These are phyloP conservation scores for Aspergillus sp. DNA, from an alignment of 2,329 filamentous ascomycete species.

Conservation along the genomic window DNA sequence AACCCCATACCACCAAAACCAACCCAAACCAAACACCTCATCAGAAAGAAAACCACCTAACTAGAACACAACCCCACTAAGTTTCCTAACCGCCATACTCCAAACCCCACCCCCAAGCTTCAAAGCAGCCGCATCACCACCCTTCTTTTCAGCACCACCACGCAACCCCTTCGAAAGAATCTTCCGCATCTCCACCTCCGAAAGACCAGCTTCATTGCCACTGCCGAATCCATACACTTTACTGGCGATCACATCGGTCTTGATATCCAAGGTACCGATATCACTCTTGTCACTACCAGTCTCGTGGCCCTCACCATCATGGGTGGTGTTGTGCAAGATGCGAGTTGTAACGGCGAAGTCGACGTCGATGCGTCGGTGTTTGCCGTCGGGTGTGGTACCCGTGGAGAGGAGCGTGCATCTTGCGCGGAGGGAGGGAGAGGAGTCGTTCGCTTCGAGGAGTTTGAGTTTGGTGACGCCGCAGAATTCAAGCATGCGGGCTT, in stretches of 20 bases:
- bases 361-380: slow-evolving; percentile 35
- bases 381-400: slow-evolving; percentile 10
- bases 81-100: slow-evolving; percentile 40
- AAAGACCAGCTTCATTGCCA: slow-evolving; percentile 28
- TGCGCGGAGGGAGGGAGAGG: slow-evolving; percentile 33
- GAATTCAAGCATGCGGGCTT: slow-evolving; percentile 47
- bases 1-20: background rate
- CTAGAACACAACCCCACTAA: slow-evolving; percentile 40
- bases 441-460: slow-evolving; percentile 30
- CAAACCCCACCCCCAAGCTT: slow-evolving; percentile 42
- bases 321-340: slow-evolving; percentile 18
- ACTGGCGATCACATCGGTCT: slow-evolving; percentile 41
- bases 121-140: slow-evolving; percentile 12
- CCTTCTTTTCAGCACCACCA: slow-evolving; percentile 3
- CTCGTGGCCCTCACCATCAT: slow-evolving; percentile 14
- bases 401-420: slow-evolving; percentile 40
- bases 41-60: background rate
- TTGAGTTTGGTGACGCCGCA: slow-evolving; percentile 46
- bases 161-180: slow-evolving; percentile 34
- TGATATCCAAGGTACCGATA: slow-evolving; percentile 36
- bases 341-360: slow-evolving; percentile 42
- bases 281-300: too few relatives aligned
- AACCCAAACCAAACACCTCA: too few relatives aligned
- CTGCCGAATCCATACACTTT: slow-evolving; percentile 45
- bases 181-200: slow-evolving; percentile 39